These are phyloP conservation scores for Myxozyma monticola DNA, from an alignment of 805 yeast genomes.

Conservation along the genomic window DNA sequence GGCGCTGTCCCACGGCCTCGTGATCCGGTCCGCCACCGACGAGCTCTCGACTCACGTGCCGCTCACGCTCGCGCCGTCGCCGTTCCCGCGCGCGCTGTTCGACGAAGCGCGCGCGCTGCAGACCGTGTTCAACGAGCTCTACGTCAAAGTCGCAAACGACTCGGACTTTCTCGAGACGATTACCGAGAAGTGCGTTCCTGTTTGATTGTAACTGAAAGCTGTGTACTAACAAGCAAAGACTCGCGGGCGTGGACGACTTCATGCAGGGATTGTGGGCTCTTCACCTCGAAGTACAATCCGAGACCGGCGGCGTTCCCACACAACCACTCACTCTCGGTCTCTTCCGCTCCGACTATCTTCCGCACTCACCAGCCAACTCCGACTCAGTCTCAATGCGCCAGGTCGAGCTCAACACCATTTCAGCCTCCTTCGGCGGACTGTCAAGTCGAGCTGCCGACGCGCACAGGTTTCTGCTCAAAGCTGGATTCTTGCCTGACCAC, in stretches of 20 bases:
- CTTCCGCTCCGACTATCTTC: constrained; percentile 87
- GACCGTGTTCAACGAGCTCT: constrained; percentile 66
- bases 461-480: constrained; percentile 53
- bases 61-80: constrained; percentile 86
- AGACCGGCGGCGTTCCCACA: constrained; percentile 46
- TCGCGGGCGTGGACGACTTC: constrained; percentile 64
- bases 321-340: constrained; percentile 78
- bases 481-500: constrained; percentile 13
- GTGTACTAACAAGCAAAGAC: too few species aligned
- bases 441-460: constrained; percentile 75
- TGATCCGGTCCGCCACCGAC: constrained; percentile 49
- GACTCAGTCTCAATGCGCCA: constrained; percentile 62
- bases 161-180: constrained; percentile 63
- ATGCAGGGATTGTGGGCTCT: constrained; percentile 75
- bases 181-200: constrained; percentile 46
- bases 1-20: constrained; percentile 32
- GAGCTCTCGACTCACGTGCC: constrained; percentile 72
- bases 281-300: constrained; percentile 49
- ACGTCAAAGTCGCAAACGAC: constrained; percentile 62
- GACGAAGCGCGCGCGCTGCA: constrained; percentile 68
- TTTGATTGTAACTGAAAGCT: too few species aligned
- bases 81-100: constrained; percentile 70
- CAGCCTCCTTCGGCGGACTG: constrained; percentile 93
- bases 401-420: constrained; percentile 93
- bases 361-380: constrained; percentile 49